Base-by-base conservation (phyloP, 192 early-diverging fungal genomes). In the Mortierella alpina region DNA sequence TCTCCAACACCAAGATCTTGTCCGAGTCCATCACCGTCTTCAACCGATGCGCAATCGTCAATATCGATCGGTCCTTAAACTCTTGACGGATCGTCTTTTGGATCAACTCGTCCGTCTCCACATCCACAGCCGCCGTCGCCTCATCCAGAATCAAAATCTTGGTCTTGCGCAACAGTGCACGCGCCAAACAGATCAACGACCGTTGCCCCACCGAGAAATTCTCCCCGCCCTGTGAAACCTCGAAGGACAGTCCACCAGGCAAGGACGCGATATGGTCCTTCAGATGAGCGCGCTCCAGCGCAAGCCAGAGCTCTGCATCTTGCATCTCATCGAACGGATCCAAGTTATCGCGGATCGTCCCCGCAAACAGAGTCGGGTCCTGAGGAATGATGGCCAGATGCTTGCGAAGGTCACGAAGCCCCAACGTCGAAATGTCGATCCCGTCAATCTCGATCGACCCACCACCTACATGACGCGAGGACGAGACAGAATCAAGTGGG, bases 201-300 rank as follows among this genome's bases (percentile, higher is more conserved):
- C 90, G 71, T 78, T 95, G 92, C 20, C 93, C 93, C 44, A 90
- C 90, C 18, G 91, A 94, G 64, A 95, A 93, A 80, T 96, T 96
- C 22, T 87, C 78, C 17, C 96, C 96, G 58, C 49, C 5, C 15
- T 46, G 51, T 2, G 45, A 31, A 7, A 82, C 68, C n/a, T 56
- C 66, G 6, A 51, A 55, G 17, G 84, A 70, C 39, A 82, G 72
- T 2, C 75, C 84, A 42, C 74, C 82, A 1, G 75, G 57, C 52
- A 88, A 70, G 1, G 63, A 79, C 2, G 47, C 20, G 11, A 91
- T 77, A 49, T 68, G 55, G 45, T 78, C 73, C 44, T 82, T 84
- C 63, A 92, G 70, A 41, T 62, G 83, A 81, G 90, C 75, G 18
- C 86, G 70, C 53, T 92, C 88, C 4, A 92, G 82, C 0, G 84